Evolutionary conservation across 1,284 basidiomycete species (phyloP), one percentile per base, ranked within the genome.

Genomic region (Ganoderma boninense): DNA sequence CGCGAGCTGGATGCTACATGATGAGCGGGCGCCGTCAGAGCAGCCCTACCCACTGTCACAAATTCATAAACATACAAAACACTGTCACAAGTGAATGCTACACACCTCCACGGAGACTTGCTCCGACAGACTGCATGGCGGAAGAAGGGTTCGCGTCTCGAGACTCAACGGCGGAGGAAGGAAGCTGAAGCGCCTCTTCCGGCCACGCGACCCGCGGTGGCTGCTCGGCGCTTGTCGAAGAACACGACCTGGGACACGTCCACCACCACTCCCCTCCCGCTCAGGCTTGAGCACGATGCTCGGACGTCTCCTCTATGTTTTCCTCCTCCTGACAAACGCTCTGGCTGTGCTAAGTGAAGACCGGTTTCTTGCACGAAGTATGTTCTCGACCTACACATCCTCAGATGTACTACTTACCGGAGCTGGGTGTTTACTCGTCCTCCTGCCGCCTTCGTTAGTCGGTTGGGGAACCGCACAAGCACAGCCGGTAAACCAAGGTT

Each of bases 321-420:
- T 87, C 43, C 83, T 99, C 20, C 90, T 99, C 54, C 85, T 98
- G 79, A 91, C 96, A 74, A 99, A 99, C 81, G 95, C 96, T 40
- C 89, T 98, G 78, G 97, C 97, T 10, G 93, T 99, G 69, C 86
- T 99, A 67, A 98, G 92, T 78, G 97, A 99, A 82, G 97, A 99
- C 77, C 89, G 97, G 1, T 99, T 99, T 82, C 89, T 99, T 61
- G 94, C 96, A 29, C 87, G 93, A 80, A 96, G 97, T 98, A 80
- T 78, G 93, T 89, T 63, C 26, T 61, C 42, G 32, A 49, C 63
- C 66, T 62, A 16, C 60, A 35, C 40, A 13, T 29, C 52, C 35
- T 40, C 20, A 42, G 42, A 13, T 23, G 38, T n/a, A 52, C 26
- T 68, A 46, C 63, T 43, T 52, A 56, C 35, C 59, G 63, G 57